Evolutionary conservation across 768 basidiomycete species (phyloP).

Genomic region (Boletus pseudo-olivaceus): DNA sequence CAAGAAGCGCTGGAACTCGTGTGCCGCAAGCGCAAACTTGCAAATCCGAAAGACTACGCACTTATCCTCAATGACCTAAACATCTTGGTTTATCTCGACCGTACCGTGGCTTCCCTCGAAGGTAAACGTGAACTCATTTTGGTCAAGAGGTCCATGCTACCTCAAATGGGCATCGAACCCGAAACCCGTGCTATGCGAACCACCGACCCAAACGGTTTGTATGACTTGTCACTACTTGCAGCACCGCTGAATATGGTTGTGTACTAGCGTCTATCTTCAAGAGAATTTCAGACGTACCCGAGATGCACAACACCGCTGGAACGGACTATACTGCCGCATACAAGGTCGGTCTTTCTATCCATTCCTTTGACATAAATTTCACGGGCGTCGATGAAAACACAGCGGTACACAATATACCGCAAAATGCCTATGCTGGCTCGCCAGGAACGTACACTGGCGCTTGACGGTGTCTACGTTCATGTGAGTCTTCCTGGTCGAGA

Average conservation of each 20-base stretch:
- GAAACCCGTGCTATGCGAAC: slow-evolving; percentile 64
- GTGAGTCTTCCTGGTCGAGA: slow-evolving; percentile 38
- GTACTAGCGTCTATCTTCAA: slow-evolving; percentile 87
- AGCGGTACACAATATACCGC: slow-evolving; percentile 91
- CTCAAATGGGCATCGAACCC: slow-evolving; percentile 65
- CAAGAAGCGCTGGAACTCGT: slow-evolving; percentile 90
- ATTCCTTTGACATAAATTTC: not conserved
- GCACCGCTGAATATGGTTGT: not conserved
- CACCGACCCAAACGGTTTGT: slow-evolving; percentile 87
- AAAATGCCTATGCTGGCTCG: slow-evolving; percentile 94
- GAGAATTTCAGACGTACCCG: slow-evolving; percentile 65
- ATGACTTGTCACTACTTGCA: not conserved
- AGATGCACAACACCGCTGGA: slow-evolving; percentile 54
- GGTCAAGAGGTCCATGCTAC: slow-evolving; percentile 74
- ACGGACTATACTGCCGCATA: slow-evolving; percentile 82
- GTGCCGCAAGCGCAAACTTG: slow-evolving; percentile 64
- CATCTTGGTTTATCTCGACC: slow-evolving; percentile 84
- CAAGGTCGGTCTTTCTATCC: slow-evolving; percentile 49
- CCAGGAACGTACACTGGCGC: slow-evolving; percentile 87
- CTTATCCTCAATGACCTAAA: slow-evolving; percentile 60
- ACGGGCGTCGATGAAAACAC: not conserved
- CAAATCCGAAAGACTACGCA: slow-evolving; percentile 77
- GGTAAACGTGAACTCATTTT: slow-evolving; percentile 82
- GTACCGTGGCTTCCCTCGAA: slow-evolving; percentile 93
- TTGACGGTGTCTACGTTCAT: slow-evolving; percentile 93